These are phyloP conservation scores for Liquidambar formosana DNA, from an alignment of 164 flowering plant genomes.

Conservation along the genomic window DNA sequence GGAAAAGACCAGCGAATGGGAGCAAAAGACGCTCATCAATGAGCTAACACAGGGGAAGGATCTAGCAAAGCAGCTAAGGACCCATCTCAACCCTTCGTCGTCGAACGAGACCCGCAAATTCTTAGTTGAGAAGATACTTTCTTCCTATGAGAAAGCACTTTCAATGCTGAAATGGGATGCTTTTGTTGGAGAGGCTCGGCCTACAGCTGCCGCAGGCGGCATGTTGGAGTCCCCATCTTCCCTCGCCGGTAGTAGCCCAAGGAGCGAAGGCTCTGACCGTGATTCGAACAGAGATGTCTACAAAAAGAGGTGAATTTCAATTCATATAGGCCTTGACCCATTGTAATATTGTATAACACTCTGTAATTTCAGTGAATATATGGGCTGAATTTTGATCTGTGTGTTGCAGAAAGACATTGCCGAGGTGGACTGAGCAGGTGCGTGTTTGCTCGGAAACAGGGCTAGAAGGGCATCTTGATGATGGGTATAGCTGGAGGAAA, in stretches of 20 bases:
- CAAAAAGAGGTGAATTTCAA: slow-evolving; percentile 51
- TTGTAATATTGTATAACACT: too few relatives aligned
- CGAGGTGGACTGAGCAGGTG: slow-evolving; percentile 35
- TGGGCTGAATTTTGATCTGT: background rate
- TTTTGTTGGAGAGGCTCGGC: background rate
- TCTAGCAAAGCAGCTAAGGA: slow-evolving; percentile 34
- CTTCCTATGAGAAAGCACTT: slow-evolving; percentile 48
- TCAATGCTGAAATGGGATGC: slow-evolving; percentile 23
- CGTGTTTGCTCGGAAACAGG: slow-evolving; percentile 32
- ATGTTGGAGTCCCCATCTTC: slow-evolving; percentile 11
- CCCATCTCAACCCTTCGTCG: slow-evolving; percentile 28
- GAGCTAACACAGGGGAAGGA: slow-evolving; percentile 48
- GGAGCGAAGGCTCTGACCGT: slow-evolving; percentile 24
- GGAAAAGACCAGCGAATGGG: slow-evolving; percentile 20
- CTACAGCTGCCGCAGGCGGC: background rate
- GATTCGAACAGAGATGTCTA: slow-evolving; percentile 18
- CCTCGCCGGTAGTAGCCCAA: slow-evolving; percentile 21
- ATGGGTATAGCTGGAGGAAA: slow-evolving; percentile 76
- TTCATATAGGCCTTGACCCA: too few relatives aligned
- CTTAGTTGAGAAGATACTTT: slow-evolving; percentile 33
- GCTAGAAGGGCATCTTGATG: slow-evolving; percentile 46
- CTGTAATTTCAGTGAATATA: background rate
- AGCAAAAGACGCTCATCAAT: slow-evolving; percentile 23
- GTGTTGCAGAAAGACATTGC: slow-evolving; percentile 36
- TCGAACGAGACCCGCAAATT: slow-evolving; percentile 22